Percentiles rank a stretch among this genome's conserved stretches.
Evolutionary conservation across 2,329 filamentous ascomycete genomes (phyloP).

Genomic region (Aspergillus melleus): DNA sequence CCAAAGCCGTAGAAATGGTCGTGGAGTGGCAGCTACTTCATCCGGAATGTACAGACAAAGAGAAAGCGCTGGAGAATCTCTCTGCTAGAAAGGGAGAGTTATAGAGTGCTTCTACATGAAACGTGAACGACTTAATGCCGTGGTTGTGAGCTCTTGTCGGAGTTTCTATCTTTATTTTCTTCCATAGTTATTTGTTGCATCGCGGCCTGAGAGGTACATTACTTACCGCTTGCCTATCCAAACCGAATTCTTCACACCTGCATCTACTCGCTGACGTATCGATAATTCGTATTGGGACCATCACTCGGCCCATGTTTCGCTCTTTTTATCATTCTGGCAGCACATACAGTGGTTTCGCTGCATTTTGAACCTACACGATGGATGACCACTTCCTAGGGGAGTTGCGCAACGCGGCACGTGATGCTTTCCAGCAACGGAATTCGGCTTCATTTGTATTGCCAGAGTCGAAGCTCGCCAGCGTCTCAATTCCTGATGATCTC

Average conservation of each 20-base stretch:
- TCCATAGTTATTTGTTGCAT: not conserved
- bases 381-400: conserved; percentile 24
- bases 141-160: not conserved
- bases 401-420: conserved; percentile 28
- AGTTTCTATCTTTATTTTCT: not conserved
- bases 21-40: conserved; percentile 88
- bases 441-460: conserved; percentile 8
- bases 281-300: not conserved
- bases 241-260: not conserved
- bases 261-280: not conserved
- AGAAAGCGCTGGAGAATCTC: conserved; percentile 62
- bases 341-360: not conserved
- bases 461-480: conserved; percentile 6
- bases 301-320: not conserved
- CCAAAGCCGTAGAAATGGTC: conserved; percentile 72
- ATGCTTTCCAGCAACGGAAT: conserved; percentile 18
- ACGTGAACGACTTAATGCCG: not conserved
- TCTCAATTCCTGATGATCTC: conserved; percentile 18
- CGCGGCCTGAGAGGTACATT: too few species aligned
- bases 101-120: conserved; percentile 20
- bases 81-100: conserved; percentile 54
- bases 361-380: not conserved
- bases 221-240: not conserved
- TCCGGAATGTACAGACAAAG: conserved; percentile 62
- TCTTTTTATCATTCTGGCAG: not conserved